Conservation (phyloP, 306 rosid species). For the Neltuma alba region DNA sequence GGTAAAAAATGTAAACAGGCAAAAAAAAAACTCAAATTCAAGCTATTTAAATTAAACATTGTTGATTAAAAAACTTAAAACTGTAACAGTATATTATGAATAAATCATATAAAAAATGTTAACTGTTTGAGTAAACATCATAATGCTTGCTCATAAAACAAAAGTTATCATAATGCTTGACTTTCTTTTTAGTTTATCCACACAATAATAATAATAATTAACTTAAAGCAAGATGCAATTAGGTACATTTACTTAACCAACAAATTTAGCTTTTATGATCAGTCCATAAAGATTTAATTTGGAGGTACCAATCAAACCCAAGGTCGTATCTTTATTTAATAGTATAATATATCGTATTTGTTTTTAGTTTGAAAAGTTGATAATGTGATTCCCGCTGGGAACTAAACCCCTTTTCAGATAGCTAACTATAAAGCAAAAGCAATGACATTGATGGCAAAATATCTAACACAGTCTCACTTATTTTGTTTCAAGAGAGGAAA, state of each 20-base stretch:
- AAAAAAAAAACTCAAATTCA: background rate
- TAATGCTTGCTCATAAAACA: background rate
- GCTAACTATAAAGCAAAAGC: background rate
- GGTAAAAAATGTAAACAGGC: too few species aligned
- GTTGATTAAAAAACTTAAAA: too few species aligned
- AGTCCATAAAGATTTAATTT: background rate
- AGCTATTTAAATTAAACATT: background rate
- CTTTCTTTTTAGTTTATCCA: constrained; percentile 17
- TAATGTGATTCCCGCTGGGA: too few species aligned
- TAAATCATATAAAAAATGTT: too few species aligned
- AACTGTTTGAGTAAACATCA: background rate
- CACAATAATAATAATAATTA: background rate
- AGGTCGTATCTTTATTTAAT: background rate
- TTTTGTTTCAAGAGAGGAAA: background rate
- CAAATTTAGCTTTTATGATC: background rate
- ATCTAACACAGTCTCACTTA: background rate
- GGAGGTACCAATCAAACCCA: background rate
- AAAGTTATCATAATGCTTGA: constrained; percentile 24
- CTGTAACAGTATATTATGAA: too few species aligned
- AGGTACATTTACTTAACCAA: background rate
- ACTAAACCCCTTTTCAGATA: background rate
- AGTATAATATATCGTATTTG: background rate
- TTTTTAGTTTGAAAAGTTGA: background rate
- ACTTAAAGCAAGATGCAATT: background rate
- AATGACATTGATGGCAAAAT: constrained; percentile 13